Conservation (phyloP, 768 basidiomycete species). For the Termitomyces sp. region DNA sequence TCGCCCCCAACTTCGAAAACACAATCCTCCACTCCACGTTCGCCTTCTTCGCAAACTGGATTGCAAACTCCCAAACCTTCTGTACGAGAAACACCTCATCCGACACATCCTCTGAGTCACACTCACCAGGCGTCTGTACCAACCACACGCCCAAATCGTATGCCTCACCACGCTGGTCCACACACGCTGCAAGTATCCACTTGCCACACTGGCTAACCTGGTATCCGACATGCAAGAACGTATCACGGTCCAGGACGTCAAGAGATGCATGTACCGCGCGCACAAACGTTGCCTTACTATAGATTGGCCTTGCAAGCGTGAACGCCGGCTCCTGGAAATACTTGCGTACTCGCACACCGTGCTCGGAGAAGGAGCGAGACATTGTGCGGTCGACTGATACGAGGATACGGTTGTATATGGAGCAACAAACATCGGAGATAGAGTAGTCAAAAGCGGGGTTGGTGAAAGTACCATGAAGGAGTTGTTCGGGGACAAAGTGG, state of each 20-base stretch:
- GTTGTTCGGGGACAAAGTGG: conserved; percentile 69
- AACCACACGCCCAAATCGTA: conserved; percentile 67
- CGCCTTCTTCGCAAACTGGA: conserved; percentile 54
- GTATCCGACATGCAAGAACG: conserved; percentile 76
- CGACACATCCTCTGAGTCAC: conserved; percentile 20
- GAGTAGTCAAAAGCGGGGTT: conserved; percentile 33
- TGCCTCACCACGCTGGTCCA: conserved; percentile 76
- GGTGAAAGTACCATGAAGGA: conserved; percentile 43
- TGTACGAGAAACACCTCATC: conserved; percentile 39
- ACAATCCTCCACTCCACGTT: conserved; percentile 80
- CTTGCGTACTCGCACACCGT: conserved; percentile 31
- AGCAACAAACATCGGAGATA: conserved; percentile 50
- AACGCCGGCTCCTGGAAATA: conserved; percentile 65
- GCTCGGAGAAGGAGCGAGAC: conserved; percentile 43
- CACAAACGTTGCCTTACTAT: conserved; percentile 31
- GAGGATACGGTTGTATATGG: conserved; percentile 69
- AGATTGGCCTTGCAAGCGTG: conserved; percentile 47
- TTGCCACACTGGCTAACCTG: conserved; percentile 57
- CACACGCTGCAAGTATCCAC: conserved; percentile 71
- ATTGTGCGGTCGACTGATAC: conserved; percentile 55
- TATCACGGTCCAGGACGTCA: conserved; percentile 39
- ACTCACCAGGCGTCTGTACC: conserved; percentile 28
- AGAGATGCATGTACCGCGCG: conserved; percentile 30
- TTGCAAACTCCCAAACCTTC: conserved; percentile 68
- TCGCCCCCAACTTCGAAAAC: conserved; percentile 60